These are phyloP conservation scores for Thuidium tamariscinum DNA, from an alignment of 225 moss, liverwort and hornwort species.

Conservation along the genomic window DNA sequence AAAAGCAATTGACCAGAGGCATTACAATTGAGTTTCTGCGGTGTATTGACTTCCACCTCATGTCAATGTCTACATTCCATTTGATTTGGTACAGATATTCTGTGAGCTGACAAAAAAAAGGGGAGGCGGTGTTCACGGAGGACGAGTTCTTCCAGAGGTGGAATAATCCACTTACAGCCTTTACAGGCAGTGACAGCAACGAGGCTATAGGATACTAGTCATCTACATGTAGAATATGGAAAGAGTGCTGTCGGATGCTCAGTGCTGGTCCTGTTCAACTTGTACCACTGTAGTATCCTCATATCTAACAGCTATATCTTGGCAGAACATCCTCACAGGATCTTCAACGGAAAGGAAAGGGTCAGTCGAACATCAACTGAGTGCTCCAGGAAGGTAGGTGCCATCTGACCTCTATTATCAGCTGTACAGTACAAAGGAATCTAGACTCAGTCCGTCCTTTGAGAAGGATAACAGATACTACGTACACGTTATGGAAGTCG, in stretches of 20 bases:
- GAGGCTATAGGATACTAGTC: not conserved
- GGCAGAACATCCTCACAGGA: not conserved
- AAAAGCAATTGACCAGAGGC: constrained; percentile 6
- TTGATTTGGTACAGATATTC: not conserved
- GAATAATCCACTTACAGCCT: not conserved
- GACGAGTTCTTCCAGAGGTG: not conserved
- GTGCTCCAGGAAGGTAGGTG: not conserved
- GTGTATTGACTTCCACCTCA: not conserved
- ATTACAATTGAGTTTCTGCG: not conserved
- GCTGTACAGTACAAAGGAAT: not conserved
- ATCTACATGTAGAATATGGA: not conserved
- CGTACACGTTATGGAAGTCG: not conserved
- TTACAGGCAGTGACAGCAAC: not conserved
- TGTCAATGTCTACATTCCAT: not conserved
- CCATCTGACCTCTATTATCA: not conserved
- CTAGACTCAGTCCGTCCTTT: not conserved
- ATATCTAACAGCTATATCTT: not conserved
- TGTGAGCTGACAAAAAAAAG: not conserved
- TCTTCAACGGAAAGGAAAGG: not conserved
- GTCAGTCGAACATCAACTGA: not conserved
- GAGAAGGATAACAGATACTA: not conserved
- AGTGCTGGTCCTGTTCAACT: not conserved
- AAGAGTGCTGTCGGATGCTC: not conserved
- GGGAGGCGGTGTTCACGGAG: not conserved
- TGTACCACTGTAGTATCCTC: not conserved